Conservation (phyloP, 1,139 yeast genomes). For the Yamadazyma dendronema region DNA sequence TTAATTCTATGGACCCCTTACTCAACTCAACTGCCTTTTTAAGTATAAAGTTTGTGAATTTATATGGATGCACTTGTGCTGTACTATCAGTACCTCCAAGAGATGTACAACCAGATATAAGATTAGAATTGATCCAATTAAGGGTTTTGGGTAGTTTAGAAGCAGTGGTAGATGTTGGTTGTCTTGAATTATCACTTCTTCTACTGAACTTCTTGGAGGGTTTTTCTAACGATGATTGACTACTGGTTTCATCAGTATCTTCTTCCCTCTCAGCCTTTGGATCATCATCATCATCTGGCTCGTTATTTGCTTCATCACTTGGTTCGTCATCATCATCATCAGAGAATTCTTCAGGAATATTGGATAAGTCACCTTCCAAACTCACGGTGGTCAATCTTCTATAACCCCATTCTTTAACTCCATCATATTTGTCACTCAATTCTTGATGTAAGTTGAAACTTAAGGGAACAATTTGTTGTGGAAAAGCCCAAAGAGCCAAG, state of each 20-base stretch:
- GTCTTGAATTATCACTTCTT: constrained; percentile 10
- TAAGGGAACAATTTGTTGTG: constrained; percentile 88
- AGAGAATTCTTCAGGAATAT: constrained; percentile 20
- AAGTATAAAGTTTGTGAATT: constrained; percentile 78
- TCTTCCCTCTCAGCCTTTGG: constrained; percentile 2
- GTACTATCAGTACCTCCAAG: constrained; percentile 87
- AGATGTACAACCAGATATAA: constrained; percentile 72
- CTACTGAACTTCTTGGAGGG: constrained; percentile 37
- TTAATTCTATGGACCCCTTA: constrained; percentile 77
- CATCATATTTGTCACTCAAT: constrained; percentile 72
- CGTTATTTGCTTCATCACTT: constrained; percentile 13
- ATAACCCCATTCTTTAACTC: constrained; percentile 89
- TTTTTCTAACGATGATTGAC: constrained; percentile 16
- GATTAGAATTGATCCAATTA: constrained; percentile 73
- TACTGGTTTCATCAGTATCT: constrained; percentile 9
- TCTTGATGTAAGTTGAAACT: constrained; percentile 86
- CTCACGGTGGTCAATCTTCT: constrained; percentile 84
- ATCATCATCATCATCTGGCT: constrained; percentile 1
- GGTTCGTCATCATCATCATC: constrained; percentile 12
- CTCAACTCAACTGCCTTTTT: constrained; percentile 70
- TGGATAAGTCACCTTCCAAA: constrained; percentile 74
- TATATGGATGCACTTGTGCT: constrained; percentile 96
- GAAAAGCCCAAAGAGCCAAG: constrained; percentile 94
- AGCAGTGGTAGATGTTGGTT: constrained; percentile 6
- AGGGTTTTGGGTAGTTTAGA: constrained; percentile 64